Conservation (phyloP, 305 asterid genomes). For the Caryopteris hybrid region DNA sequence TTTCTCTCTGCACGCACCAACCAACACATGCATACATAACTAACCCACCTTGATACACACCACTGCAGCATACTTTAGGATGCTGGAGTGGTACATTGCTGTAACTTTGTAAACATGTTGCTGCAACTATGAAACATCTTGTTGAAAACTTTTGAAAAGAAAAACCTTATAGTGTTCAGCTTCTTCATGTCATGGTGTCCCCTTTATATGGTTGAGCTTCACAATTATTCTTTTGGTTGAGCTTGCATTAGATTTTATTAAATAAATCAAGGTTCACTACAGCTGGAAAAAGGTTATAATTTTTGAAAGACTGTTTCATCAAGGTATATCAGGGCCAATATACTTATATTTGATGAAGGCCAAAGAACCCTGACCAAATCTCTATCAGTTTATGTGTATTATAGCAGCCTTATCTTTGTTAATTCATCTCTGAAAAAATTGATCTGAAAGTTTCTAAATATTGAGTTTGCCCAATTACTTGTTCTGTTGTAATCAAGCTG, state of each 20-base stretch:
- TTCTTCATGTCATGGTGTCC: neutral
- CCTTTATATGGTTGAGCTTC: neutral
- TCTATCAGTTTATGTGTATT: neutral
- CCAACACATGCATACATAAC: neutral
- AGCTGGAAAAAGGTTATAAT: neutral
- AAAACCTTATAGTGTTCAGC: neutral
- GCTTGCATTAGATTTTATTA: slow-evolving; percentile 1
- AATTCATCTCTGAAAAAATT: neutral
- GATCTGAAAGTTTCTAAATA: neutral
- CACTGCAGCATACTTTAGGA: neutral
- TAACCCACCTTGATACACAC: neutral
- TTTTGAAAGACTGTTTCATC: neutral
- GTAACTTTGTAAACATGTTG: neutral
- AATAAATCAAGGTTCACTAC: neutral
- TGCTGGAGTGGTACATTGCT: slow-evolving; percentile 4
- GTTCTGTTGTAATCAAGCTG: neutral
- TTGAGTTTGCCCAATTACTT: neutral
- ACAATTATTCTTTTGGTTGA: neutral
- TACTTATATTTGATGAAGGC: slow-evolving; percentile 14
- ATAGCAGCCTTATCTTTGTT: neutral
- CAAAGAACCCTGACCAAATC: neutral
- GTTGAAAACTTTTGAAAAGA: neutral
- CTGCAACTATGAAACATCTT: neutral
- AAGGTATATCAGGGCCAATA: neutral
- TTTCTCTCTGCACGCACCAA: neutral